Conservation (phyloP, 2,329 filamentous ascomycete genomes). For the Pseudohalonectria lignicola region DNA sequence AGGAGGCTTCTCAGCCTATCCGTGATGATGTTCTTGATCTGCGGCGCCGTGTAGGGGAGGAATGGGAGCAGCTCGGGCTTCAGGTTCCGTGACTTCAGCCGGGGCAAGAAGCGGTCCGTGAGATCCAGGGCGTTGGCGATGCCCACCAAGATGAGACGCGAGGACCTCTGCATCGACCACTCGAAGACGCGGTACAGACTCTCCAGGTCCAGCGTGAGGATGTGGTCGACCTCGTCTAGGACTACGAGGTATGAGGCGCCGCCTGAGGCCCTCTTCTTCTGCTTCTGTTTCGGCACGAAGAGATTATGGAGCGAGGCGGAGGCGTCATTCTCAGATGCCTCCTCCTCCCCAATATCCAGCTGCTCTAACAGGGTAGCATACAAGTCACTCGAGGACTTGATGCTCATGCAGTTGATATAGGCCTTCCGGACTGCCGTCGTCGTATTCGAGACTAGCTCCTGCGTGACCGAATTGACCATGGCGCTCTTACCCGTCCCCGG, state of each 20-base stretch:
- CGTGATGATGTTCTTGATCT: constrained; percentile 81
- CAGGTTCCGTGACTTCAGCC: constrained; percentile 83
- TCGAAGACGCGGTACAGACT: constrained; percentile 92
- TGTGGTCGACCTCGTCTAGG: constrained; percentile 90
- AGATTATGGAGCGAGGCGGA: constrained; percentile 50
- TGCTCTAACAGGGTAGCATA: constrained; percentile 71
- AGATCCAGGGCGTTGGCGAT: constrained; percentile 95
- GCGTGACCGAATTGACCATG: constrained; percentile 71
- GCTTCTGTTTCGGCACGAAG: constrained; percentile 55
- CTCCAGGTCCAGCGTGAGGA: constrained; percentile 79
- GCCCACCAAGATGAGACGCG: constrained; percentile 73
- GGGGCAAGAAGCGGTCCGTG: constrained; percentile 87
- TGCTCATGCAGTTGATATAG: constrained; percentile 95
- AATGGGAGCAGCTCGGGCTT: constrained; percentile 87
- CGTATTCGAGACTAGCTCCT: constrained; percentile 39
- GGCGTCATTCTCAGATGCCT: constrained; percentile 16
- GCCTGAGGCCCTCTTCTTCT: constrained; percentile 39
- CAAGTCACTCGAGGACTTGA: constrained; percentile 78
- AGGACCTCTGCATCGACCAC: constrained; percentile 78
- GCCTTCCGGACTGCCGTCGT: constrained; percentile 52
- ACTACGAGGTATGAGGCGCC: constrained; percentile 72
- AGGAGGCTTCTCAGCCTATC: constrained; percentile 69
- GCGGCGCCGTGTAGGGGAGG: constrained; percentile 77
- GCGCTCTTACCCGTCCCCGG: constrained; percentile 96
- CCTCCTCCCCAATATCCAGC: constrained; percentile 24